A percentile compares a stretch with the other conserved stretches of the same genome.
Conservation (phyloP, 83 land plant genomes). For the Thuja plicata region DNA sequence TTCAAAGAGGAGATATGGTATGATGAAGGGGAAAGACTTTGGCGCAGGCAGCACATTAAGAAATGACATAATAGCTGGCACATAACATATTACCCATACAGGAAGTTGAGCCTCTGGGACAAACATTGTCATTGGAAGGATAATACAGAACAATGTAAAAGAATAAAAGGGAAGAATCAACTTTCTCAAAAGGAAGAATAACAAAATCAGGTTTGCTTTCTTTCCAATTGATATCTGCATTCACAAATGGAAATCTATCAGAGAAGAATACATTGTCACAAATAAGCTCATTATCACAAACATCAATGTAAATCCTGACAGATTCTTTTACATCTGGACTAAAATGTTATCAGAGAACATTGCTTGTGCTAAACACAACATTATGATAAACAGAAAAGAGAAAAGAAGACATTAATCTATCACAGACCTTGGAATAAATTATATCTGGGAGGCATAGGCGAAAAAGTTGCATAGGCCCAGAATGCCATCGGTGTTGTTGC, state of each 20-base stretch:
- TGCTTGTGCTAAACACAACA: neutral
- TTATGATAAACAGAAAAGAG: neutral
- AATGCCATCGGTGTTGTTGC: conserved; percentile 67
- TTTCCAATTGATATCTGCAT: conserved; percentile 27
- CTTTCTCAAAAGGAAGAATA: conserved; percentile 64
- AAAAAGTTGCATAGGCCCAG: conserved; percentile 66
- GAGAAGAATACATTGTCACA: neutral
- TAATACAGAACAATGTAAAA: conserved; percentile 42
- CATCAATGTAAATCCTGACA: conserved; percentile 8
- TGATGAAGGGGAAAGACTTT: conserved; percentile 44
- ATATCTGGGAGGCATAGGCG: conserved; percentile 47
- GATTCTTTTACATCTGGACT: neutral
- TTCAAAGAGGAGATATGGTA: conserved; percentile 49
- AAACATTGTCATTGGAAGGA: conserved; percentile 67
- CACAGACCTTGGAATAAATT: conserved; percentile 43
- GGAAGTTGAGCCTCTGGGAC: conserved; percentile 56
- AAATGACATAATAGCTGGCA: conserved; percentile 42
- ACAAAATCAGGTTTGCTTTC: conserved; percentile 46
- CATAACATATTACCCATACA: conserved; percentile 48
- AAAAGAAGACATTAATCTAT: neutral
- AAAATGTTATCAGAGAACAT: neutral
- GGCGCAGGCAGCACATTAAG: conserved; percentile 53
- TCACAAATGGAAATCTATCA: conserved; percentile 8
- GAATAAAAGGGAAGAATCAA: conserved; percentile 70
- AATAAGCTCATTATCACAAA: neutral